Evolutionary conservation across 2,329 filamentous ascomycete species (phyloP).

Genomic region (Colletotrichum noveboracense): DNA sequence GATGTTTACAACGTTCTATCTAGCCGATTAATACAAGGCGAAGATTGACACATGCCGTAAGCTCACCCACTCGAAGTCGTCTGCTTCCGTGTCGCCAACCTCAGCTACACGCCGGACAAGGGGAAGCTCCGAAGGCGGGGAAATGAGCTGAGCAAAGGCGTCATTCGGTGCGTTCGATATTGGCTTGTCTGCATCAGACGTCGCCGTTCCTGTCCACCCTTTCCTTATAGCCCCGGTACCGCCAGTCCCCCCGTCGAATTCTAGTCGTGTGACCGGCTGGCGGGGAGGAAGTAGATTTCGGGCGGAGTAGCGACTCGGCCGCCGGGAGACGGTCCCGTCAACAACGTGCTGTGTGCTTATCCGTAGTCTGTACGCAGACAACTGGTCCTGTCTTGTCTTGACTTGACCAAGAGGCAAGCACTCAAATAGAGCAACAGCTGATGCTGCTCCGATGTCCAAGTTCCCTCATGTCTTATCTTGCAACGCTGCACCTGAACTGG

Average conservation of each 20-base stretch:
- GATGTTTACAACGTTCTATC: not conserved
- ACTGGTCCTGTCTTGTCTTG: not conserved
- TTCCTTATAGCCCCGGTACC: not conserved
- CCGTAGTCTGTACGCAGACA: not conserved
- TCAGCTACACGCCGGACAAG: not conserved
- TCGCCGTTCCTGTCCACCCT: not conserved
- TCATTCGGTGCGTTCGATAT: not conserved
- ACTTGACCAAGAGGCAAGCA: not conserved
- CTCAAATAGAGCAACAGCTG: not conserved
- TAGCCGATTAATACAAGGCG: not conserved
- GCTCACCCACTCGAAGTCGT: not conserved
- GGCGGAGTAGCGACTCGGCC: not conserved
- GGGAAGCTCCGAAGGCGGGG: not conserved
- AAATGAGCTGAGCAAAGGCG: not conserved
- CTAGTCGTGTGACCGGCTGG: not conserved
- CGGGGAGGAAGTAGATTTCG: not conserved
- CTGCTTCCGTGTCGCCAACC: not conserved
- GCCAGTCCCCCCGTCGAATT: not conserved
- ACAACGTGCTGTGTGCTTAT: not conserved
- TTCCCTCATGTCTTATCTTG: not conserved
- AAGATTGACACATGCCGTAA: not conserved
- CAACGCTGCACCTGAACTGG: not conserved
- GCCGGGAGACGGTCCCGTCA: not conserved
- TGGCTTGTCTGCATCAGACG: not conserved
- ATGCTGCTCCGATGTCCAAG: not conserved